Base-by-base conservation (phyloP, 441 rosid species). In the Iberis amara region DNA sequence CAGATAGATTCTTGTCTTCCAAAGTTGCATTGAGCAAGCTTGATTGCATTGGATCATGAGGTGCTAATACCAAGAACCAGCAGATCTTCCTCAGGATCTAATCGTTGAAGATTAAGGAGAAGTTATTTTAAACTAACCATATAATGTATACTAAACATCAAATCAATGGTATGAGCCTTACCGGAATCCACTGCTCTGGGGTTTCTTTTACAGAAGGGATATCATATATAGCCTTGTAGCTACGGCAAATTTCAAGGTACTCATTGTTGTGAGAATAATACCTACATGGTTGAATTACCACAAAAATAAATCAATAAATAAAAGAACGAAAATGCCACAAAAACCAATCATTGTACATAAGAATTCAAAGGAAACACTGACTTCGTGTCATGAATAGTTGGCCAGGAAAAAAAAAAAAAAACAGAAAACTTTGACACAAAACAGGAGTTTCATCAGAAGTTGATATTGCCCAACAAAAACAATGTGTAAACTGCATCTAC, bases 41-140 rank as follows among this genome's bases (percentile, higher is more conserved):
- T 11, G 96, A 85, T 62, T 91, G 98, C 98, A 91, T 87, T 6
- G 96, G 80, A 72, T 83, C 90, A 52, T 91, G 88, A 37, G 96
- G 96, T 41, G 98, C 67, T 62, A 91, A 79, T 40, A 81, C 88
- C 49, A 91, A 65, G 66, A 73, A 87, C 98, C 98, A 91, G 71
- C 98, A 83, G 61, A 87, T 83, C 76, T 87, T 91, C 79, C 97
- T 78, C 68, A 89, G 74, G 44, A 86, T 81, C 99, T 86, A 62
- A 64, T 59, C 4, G 23, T 49, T 28, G 61, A 27, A 57, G 39
- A 67, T 32, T 23, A 64, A 11, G 59, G 28, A 41, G 14, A 49
- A 57, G 36, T 14, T 36, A 42, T 28, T 8, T 47, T 7, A 44
- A 64, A 15, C 11, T 27, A 35, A 45, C 24, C 4, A 1, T 2